phyloP scores from a whole-genome alignment of 2,329 filamentous ascomycete species.

The Sclerotinia subarctica region DNA sequence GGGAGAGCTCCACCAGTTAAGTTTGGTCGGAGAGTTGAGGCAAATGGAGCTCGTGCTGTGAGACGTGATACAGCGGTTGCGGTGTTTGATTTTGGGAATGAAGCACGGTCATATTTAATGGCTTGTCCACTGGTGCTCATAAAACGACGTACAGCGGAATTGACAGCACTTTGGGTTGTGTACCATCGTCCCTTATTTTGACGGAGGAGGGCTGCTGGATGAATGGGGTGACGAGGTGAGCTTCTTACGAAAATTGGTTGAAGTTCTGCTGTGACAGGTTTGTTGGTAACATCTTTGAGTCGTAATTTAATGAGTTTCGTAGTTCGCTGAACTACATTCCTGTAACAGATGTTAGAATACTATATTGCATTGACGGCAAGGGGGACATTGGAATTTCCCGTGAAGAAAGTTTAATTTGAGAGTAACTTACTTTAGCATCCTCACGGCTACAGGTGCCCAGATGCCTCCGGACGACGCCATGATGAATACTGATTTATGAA shows the following conservation, averaged over 20 bases:
- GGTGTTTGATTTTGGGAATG: conserved; percentile 55
- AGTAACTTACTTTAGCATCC: conserved; percentile 34
- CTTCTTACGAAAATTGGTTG: conserved; percentile 59
- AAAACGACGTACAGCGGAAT: conserved; percentile 45
- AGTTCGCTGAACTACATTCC: conserved; percentile 48
- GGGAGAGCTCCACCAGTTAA: conserved; percentile 83
- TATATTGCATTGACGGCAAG: not conserved
- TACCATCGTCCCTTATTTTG: conserved; percentile 63
- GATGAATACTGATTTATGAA: conserved; percentile 13
- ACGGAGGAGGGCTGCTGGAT: conserved; percentile 59
- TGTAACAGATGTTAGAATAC: conserved; percentile 34
- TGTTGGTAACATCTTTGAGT: conserved; percentile 41
- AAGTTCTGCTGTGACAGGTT: conserved; percentile 48
- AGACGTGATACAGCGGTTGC: conserved; percentile 57
- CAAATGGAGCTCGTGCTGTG: conserved; percentile 78
- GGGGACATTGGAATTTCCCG: not conserved
- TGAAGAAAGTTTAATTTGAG: not conserved
- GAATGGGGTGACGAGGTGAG: conserved; percentile 51
- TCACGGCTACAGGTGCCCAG: conserved; percentile 38
- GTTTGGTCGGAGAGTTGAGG: conserved; percentile 84
- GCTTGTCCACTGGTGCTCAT: conserved; percentile 37
- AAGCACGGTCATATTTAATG: conserved; percentile 48
- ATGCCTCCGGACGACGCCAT: conserved; percentile 38
- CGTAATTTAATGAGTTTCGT: conserved; percentile 46
- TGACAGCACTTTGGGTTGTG: conserved; percentile 54